Evolutionary conservation across 2,329 filamentous ascomycete genomes (phyloP), one percentile per base, ranked within the genome.

Genomic region (Tolypocladium cylindrosporum): DNA sequence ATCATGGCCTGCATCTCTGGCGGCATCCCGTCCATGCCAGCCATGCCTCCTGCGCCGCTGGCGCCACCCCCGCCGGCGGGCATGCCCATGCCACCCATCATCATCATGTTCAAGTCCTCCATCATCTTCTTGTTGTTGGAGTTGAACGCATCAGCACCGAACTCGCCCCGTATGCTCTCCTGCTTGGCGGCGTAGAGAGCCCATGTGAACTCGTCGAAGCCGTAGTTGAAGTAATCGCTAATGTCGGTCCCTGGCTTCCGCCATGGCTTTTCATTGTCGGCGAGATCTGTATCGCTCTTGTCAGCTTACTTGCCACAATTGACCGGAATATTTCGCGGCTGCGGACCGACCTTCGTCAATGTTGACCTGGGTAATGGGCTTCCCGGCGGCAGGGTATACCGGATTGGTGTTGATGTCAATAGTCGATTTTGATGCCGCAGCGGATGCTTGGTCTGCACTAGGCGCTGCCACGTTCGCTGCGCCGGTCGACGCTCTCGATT

Each of bases 141-240:
- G 24, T 82, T 80, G 56, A 87, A 80, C 50, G 79, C 77, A 50
- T 87, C 84, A 54, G 88, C 84, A 58, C 83, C 84, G 64, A 91
- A 90, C 65, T 93, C 90, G 63, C 84, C 84, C 21, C 89, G 84
- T 67, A 97, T 80, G 31, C 79, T 79, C 63, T 94, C 86, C 71
- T 97, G 94, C 68, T 96, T 95, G 60, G 91, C 79, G 39, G 92
- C 91, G 71, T 99, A 99, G 57, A 92, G 83, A 7, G 92, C 89
- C 94, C 94, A 99, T 1, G 92, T 96, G 73, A 97, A 97, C 73
- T 97, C 93, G 74, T 97, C 93, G 69, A 97, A 97, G 59, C 93
- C 93, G 74, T 97, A 97, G 77, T 97, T 97, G 83, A 97, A 97
- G 75, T 96, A 97, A 71, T 99, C 94, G 60, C 89, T 94, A 57